These are phyloP conservation scores for Camelina sativa DNA, from an alignment of 345 rosid species.

Conservation along the genomic window DNA sequence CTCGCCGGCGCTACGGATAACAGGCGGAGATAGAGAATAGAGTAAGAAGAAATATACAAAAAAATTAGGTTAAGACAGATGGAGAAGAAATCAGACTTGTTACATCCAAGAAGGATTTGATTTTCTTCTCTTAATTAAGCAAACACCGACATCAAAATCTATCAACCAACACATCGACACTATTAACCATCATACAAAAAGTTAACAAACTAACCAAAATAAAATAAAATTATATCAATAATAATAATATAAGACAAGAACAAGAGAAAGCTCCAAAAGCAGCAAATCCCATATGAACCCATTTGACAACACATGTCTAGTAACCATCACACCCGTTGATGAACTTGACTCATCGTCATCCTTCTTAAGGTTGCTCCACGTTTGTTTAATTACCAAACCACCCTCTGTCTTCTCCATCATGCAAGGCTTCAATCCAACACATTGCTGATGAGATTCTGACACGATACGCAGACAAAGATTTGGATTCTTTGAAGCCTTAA, in stretches of 20 bases:
- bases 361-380: conserved; percentile 28
- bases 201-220: not conserved
- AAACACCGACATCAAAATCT: conserved; percentile 33
- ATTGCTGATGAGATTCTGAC: conserved; percentile 17
- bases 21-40: too few relatives aligned
- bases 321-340: conserved; percentile 34
- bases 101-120: conserved; percentile 33
- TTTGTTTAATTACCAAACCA: conserved; percentile 34
- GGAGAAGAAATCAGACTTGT: conserved; percentile 18
- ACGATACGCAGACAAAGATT: conserved; percentile 57
- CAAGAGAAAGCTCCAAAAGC: conserved; percentile 33
- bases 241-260: conserved; percentile 17
- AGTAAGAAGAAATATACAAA: not conserved
- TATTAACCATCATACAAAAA: conserved; percentile 28
- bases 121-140: conserved; percentile 18
- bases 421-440: conserved; percentile 41
- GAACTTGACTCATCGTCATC: conserved; percentile 40
- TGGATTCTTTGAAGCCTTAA: conserved; percentile 86
- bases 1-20: too few relatives aligned
- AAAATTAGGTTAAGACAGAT: not conserved
- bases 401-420: conserved; percentile 23
- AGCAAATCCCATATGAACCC: conserved; percentile 39
- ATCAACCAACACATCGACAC: conserved; percentile 25
- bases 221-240: not conserved
- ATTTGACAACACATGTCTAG: conserved; percentile 38